Base-by-base conservation (phyloP, 441 rosid genomes). In the Heliophila coronopifolia region DNA sequence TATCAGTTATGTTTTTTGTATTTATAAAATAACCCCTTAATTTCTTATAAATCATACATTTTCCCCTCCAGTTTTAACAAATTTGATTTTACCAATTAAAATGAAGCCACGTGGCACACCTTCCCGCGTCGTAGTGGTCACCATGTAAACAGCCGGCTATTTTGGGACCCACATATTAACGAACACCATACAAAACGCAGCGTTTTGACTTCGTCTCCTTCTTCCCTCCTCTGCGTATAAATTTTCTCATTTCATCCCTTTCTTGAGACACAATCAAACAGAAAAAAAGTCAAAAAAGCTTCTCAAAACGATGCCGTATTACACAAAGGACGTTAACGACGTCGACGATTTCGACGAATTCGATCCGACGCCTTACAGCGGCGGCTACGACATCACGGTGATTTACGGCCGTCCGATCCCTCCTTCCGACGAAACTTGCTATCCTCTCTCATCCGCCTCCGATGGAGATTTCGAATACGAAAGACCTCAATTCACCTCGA, bases 301-400 rank as follows among this genome's bases (percentile, higher is more conserved):
- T 61, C 9, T 11, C 5, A 17, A 40, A 58, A 74, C 66, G 32
- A 86, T 86, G 92, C 79, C 92, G 31, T 86, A 78, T 77, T 86
- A 77, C 63, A 51, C 75, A 1, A 57, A 54, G 17, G 62, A 70
- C 18, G 81, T 69, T 22, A 54, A 81, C 6, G 83, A 64, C 0
- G 82, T 73, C 25, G 56, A 67, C 31, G 93, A 77, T 52, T 86
- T 81, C 79, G 82, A 76, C 65, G 95, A 80, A 72, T 86, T 50
- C 45, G 95, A 86, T 66, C 79, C 93, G 2, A 86, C 90, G 10
- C 95, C 95, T 0, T 86, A 83, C 71, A 83, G 84, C 2, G 95
- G 95, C 1, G 95, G 95, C 0, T 86, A 79, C 72, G 85, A 83
- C 72, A 38, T 83, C 54, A 23, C 57, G 6, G 35, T 73, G 65